phyloP scores from a whole-genome alignment of 1,284 basidiomycete species.

The Heterobasidion annosum region DNA sequence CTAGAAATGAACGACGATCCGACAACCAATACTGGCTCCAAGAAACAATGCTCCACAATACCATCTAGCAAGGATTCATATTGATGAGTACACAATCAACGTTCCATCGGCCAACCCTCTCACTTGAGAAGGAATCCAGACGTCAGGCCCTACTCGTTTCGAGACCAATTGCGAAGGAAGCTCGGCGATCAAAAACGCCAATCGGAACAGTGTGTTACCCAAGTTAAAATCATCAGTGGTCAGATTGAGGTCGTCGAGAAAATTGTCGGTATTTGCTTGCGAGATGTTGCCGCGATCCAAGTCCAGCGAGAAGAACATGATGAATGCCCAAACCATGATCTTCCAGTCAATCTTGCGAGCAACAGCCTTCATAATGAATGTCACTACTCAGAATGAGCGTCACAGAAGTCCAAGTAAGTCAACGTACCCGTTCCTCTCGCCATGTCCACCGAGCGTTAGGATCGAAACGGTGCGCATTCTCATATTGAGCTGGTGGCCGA shows the following conservation, averaged over 20 bases:
- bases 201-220: conserved; percentile 42
- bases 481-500: conserved; percentile 48
- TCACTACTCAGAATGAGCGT: not conserved
- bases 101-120: not conserved
- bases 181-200: conserved; percentile 54
- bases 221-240: conserved; percentile 61
- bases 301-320: conserved; percentile 54
- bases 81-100: not conserved
- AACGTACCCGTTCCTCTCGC: conserved; percentile 48
- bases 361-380: conserved; percentile 25
- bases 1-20: conserved; percentile 45
- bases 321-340: conserved; percentile 55
- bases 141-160: conserved; percentile 61
- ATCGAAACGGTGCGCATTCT: conserved; percentile 62
- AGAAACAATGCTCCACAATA: conserved; percentile 48
- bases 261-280: conserved; percentile 61
- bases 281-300: conserved; percentile 50
- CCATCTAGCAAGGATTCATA: conserved; percentile 26
- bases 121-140: conserved; percentile 65
- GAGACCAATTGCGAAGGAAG: conserved; percentile 65
- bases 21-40: conserved; percentile 55
- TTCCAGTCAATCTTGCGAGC: conserved; percentile 54
- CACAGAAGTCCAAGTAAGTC: not conserved
- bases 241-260: conserved; percentile 52
- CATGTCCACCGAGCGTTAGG: conserved; percentile 62